A percentile compares a stretch with the other conserved stretches of the same genome.
Evolutionary conservation across 768 basidiomycete species (phyloP).

Genomic region (Multifurca ochricompacta): DNA sequence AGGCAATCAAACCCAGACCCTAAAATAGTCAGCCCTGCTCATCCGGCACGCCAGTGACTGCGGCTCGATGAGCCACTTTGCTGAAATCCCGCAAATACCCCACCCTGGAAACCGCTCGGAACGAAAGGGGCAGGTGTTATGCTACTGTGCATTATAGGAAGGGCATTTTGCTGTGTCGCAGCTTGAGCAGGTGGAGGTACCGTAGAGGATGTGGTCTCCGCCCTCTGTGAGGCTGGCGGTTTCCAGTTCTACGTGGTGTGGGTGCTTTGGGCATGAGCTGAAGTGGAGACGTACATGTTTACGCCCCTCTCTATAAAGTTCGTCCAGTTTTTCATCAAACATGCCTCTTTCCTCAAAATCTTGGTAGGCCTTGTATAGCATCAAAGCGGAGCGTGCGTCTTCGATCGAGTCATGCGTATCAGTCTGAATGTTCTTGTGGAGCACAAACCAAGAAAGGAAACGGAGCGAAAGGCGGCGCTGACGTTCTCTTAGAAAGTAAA

Average conservation of each 20-base stretch:
- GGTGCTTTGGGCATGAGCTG: background rate
- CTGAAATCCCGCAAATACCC: constrained; percentile 14
- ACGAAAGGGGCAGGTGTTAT: constrained; percentile 11
- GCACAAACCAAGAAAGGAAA: constrained; percentile 92
- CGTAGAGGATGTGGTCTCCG: constrained; percentile 1
- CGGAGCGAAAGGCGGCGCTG: constrained; percentile 86
- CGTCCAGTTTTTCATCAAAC: constrained; percentile 85
- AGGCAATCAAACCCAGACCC: too few relatives aligned
- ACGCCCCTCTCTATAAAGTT: constrained; percentile 69
- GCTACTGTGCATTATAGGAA: constrained; percentile 16
- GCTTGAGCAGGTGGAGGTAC: constrained; percentile 14
- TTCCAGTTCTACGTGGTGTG: constrained; percentile 42
- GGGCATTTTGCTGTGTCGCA: constrained; percentile 13
- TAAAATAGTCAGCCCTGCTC: background rate
- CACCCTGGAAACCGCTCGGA: constrained; percentile 11
- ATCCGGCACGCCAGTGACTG: constrained; percentile 12
- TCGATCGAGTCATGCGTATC: constrained; percentile 99
- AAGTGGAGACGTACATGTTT: constrained; percentile 50
- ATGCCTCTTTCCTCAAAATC: constrained; percentile 64
- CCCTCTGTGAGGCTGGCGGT: constrained; percentile 33
- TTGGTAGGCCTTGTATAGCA: constrained; percentile 76
- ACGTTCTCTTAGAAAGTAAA: constrained; percentile 79
- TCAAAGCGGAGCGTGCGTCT: constrained; percentile 81
- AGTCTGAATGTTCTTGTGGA: constrained; percentile 85
- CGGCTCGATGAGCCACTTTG: constrained; percentile 11